Base-by-base conservation (phyloP, 257 asterid species). In the Leptodermis oblonga region DNA sequence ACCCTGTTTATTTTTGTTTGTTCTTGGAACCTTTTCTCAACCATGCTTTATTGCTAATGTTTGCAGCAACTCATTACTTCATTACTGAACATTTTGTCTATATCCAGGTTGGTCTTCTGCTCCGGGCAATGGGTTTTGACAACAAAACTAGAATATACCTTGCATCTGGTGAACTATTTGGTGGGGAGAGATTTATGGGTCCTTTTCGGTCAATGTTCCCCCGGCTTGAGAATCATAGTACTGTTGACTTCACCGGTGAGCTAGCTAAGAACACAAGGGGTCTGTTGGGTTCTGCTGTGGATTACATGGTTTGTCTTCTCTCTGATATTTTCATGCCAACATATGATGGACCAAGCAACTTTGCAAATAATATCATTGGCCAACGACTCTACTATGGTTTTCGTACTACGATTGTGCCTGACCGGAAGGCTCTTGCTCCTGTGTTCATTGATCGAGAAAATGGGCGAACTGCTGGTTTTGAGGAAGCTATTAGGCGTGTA, bases 341-440 rank as follows among this genome's bases (percentile, higher is more conserved):
- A 42, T 91, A 94, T 76, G 99, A 94, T 67, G 97, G 99, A 53
- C 99, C 97, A 6, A 94, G 97, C 83, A 94, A 94, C 84, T 94
- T 91, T 31, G 97, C 99, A 0, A 91, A 94, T 73, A 91, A 94
- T 70, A 96, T 94, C 75, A 95, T 94, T 2, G 99, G 99, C 34
- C 99, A 94, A 77, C 97, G 99, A 49, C 95, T 91, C 65, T 94
- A 91, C 82, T 94, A 87, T 70, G 95, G 97, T 69, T 94, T 94
- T 73, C 99, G 97, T 17, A 89, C 96, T 7, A 89, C 89, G 81
- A 85, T 94, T 70, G 82, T 80, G 67, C 99, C 96, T 7, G 95
- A 94, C 54, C 83, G 99, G 68, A 94, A 91, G 83, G 86, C 84
- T 55, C 93, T 94, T 15, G 95, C 97, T 72, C 97, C 97, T 49